These are phyloP conservation scores for Ustilago tritici DNA, from an alignment of 1,284 basidiomycete species.

Conservation along the genomic window DNA sequence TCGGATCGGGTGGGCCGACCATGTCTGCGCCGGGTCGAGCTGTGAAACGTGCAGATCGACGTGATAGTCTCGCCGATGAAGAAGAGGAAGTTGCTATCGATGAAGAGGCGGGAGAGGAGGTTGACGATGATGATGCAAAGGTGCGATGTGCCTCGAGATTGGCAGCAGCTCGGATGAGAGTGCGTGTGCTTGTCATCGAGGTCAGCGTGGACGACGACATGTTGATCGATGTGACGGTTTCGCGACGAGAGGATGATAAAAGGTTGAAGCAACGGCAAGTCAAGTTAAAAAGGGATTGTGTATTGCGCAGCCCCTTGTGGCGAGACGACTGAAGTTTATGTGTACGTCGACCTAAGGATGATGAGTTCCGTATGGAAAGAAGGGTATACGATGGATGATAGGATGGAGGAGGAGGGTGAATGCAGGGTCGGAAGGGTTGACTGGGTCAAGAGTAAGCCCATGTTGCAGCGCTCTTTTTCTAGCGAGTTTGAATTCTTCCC, in stretches of 20 bases:
- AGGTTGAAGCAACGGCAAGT: neutral
- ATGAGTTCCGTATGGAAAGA: neutral
- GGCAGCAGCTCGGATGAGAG: constrained; percentile 2
- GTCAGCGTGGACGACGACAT: neutral
- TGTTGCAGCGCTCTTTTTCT: neutral
- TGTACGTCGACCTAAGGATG: neutral
- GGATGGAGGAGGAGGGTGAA: neutral
- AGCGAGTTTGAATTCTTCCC: constrained; percentile 11
- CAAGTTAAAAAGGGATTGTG: neutral
- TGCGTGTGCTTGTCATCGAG: neutral
- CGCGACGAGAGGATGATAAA: neutral
- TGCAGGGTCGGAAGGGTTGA: constrained; percentile 2
- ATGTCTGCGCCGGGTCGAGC: constrained; percentile 45
- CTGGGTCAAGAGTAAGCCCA: neutral
- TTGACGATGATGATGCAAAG: neutral
- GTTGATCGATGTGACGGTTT: neutral
- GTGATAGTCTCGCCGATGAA: constrained; percentile 11
- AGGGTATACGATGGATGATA: neutral
- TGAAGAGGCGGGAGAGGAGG: constrained; percentile 6
- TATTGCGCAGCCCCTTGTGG: neutral
- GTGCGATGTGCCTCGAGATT: neutral
- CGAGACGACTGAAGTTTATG: neutral
- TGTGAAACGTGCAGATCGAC: constrained; percentile 43
- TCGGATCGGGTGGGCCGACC: constrained; percentile 62
- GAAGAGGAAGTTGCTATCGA: constrained; percentile 7